Evolutionary conservation across 495 filamentous ascomycete species (phyloP).

Genomic region (Trichoderma gamsii): DNA sequence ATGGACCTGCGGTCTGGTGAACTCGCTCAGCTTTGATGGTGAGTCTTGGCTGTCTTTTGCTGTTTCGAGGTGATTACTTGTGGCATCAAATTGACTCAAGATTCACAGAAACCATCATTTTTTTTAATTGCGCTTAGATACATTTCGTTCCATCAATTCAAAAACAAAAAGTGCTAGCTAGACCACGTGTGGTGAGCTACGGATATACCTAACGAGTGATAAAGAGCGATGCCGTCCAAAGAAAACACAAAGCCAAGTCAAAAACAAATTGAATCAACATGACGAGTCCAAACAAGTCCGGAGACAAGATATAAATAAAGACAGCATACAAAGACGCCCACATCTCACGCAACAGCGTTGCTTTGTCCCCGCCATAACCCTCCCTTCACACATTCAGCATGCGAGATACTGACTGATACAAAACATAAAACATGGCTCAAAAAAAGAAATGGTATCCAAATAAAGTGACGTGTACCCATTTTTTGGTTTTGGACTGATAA

Average conservation of each 20-base stretch:
- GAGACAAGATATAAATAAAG: too few relatives aligned
- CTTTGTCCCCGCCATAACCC: too few relatives aligned
- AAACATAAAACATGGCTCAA: neutral
- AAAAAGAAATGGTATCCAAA: neutral
- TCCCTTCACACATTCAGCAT: neutral
- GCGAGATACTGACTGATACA: neutral
- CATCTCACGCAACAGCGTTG: too few relatives aligned
- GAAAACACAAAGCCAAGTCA: neutral
- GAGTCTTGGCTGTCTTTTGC: neutral
- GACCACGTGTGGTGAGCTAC: neutral
- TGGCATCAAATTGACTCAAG: too few relatives aligned
- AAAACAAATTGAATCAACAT: neutral
- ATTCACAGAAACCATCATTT: neutral
- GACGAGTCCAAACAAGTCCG: too few relatives aligned
- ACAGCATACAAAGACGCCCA: too few relatives aligned
- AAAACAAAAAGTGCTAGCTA: neutral
- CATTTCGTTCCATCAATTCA: neutral
- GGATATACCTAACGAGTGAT: constrained; percentile 7
- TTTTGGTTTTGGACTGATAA: neutral
- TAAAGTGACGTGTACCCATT: neutral
- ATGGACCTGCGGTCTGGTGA: neutral
- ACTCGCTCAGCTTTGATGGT: too few relatives aligned
- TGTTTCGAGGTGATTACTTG: too few relatives aligned
- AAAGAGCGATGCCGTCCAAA: neutral
- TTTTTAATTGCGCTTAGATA: neutral